phyloP scores from a whole-genome alignment of 768 basidiomycete genomes.

The Macrolepiota albuminosa region DNA sequence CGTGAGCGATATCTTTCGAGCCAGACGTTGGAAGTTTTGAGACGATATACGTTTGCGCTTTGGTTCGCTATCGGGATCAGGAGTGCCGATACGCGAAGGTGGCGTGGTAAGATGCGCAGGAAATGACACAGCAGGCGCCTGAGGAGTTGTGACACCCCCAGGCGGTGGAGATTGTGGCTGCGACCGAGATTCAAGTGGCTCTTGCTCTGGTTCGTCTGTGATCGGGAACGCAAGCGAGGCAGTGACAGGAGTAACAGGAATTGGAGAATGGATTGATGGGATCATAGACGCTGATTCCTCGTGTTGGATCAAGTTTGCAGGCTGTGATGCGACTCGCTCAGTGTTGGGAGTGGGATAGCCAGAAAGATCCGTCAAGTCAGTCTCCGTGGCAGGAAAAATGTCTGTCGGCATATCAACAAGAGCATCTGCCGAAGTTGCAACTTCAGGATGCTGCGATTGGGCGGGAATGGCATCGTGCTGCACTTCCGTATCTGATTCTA shows the following conservation, averaged over 20 bases:
- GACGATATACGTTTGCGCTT: constrained; percentile 80
- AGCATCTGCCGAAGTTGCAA: constrained; percentile 5
- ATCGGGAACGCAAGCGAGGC: constrained; percentile 29
- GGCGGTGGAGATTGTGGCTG: constrained; percentile 14
- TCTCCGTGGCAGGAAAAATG: background rate
- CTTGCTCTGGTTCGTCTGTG: constrained; percentile 21
- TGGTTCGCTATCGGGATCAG: constrained; percentile 68
- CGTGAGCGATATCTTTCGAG: constrained; percentile 65
- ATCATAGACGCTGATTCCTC: constrained; percentile 13
- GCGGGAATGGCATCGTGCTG: background rate
- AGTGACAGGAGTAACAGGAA: constrained; percentile 9
- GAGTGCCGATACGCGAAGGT: constrained; percentile 65
- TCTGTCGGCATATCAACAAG: constrained; percentile 5
- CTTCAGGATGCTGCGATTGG: constrained; percentile 6
- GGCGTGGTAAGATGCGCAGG: constrained; percentile 52
- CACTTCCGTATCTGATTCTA: constrained; percentile 20
- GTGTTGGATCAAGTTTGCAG: constrained; percentile 4
- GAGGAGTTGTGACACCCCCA: constrained; percentile 15
- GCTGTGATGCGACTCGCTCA: constrained; percentile 16
- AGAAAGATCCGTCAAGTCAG: constrained; percentile 3
- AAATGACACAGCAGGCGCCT: constrained; percentile 59
- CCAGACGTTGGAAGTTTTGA: constrained; percentile 82
- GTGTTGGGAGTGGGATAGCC: constrained; percentile 24
- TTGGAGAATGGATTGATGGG: constrained; percentile 8
- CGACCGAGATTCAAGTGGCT: background rate